phyloP scores from a whole-genome alignment of 169 alveolate species.

The Babesia caballi region DNA sequence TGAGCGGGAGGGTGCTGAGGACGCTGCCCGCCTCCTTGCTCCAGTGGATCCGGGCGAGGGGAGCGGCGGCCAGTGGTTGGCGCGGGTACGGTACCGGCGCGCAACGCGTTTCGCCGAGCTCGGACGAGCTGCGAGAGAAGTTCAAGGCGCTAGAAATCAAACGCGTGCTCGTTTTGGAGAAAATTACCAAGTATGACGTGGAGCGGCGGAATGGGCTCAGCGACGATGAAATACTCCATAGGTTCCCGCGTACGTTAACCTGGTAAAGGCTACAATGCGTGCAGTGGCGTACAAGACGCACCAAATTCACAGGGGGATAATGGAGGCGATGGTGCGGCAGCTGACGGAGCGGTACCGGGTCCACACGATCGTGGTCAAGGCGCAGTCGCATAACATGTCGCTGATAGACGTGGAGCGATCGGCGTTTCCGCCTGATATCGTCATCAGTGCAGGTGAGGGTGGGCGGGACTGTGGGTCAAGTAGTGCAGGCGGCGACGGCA shows the following conservation, averaged over 20 bases:
- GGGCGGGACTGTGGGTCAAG: background rate
- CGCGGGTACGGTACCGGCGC: background rate
- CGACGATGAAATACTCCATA: conserved; percentile 28
- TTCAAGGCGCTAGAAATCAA: conserved; percentile 29
- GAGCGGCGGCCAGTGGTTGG: too few relatives aligned
- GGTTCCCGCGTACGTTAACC: conserved; percentile 56
- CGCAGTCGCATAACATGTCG: conserved; percentile 42
- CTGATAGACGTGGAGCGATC: conserved; percentile 27
- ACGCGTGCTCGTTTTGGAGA: conserved; percentile 39
- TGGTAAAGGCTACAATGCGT: too few relatives aligned
- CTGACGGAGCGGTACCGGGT: conserved; percentile 25
- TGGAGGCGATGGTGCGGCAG: conserved; percentile 41
- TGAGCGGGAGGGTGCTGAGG: too few relatives aligned
- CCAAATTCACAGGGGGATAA: conserved; percentile 35
- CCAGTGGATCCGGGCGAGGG: too few relatives aligned
- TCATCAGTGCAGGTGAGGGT: conserved; percentile 57
- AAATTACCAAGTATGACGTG: conserved; percentile 58
- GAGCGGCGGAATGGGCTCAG: conserved; percentile 49
- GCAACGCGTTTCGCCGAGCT: background rate
- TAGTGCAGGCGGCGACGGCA: conserved; percentile 78
- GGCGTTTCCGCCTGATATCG: conserved; percentile 39
- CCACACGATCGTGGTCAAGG: conserved; percentile 48
- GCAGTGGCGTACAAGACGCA: conserved; percentile 66
- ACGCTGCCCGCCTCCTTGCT: too few relatives aligned
- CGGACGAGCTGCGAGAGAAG: conserved; percentile 7